Evolutionary conservation across 176 grass and related monocot genomes (phyloP).

Genomic region (Alopecurus myosuroides): DNA sequence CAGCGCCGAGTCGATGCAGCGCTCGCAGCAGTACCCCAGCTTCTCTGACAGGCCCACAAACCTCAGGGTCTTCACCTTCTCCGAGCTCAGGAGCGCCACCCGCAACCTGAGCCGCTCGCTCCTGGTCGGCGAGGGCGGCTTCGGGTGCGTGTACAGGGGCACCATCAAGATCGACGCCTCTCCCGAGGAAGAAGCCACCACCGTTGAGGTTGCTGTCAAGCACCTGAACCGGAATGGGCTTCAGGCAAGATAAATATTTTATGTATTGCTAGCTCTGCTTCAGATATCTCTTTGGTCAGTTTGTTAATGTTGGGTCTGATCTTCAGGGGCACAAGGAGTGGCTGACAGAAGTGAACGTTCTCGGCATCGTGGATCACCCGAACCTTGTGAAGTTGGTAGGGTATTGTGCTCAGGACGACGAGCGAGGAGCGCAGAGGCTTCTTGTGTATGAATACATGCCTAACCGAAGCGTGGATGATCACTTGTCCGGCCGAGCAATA

Average conservation of each 20-base stretch:
- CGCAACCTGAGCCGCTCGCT: conserved; percentile 56
- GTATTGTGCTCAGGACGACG: conserved; percentile 47
- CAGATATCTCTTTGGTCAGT: background rate
- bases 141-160: conserved; percentile 62
- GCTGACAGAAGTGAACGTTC: conserved; percentile 71
- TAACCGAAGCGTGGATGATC: conserved; percentile 46
- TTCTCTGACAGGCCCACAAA: conserved; percentile 52
- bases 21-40: conserved; percentile 38
- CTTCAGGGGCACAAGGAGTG: conserved; percentile 75
- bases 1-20: conserved; percentile 33
- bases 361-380: conserved; percentile 61
- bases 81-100: conserved; percentile 48
- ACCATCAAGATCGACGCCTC: conserved; percentile 18
- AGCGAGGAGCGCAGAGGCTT: conserved; percentile 41
- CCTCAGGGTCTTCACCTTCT: conserved; percentile 51
- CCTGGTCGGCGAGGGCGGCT: conserved; percentile 66
- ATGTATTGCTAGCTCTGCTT: background rate
- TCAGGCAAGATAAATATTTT: conserved; percentile 42
- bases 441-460: conserved; percentile 49
- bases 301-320: background rate
- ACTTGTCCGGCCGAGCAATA: conserved; percentile 10
- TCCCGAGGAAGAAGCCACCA: conserved; percentile 11
- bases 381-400: conserved; percentile 70
- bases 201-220: conserved; percentile 47
- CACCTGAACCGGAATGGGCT: conserved; percentile 64